phyloP scores from a whole-genome alignment of 2,329 filamentous ascomycete genomes.

The Capronia epimyces region DNA sequence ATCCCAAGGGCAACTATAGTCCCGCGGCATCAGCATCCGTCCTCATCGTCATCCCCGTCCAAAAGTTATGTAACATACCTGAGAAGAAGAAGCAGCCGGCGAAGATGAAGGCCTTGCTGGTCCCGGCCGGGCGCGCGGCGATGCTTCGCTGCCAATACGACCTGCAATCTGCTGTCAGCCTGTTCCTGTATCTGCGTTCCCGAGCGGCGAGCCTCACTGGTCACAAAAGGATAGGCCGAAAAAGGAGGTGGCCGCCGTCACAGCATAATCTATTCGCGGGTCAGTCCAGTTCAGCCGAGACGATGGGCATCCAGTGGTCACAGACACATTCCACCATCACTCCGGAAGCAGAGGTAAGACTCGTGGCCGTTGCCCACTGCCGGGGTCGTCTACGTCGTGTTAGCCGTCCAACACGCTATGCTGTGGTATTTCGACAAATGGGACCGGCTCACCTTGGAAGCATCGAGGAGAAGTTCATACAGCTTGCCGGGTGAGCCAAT shows the following conservation, averaged over 20 bases:
- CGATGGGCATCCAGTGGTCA: neutral
- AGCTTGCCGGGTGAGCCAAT: conserved; percentile 71
- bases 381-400: conserved; percentile 51
- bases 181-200: neutral
- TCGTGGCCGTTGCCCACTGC: conserved; percentile 73
- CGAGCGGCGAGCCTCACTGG: neutral
- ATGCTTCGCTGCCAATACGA: conserved; percentile 59
- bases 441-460: conserved; percentile 49
- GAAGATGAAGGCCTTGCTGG: conserved; percentile 12
- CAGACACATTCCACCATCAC: conserved; percentile 51
- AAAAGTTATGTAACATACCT: neutral
- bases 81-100: conserved; percentile 11
- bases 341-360: conserved; percentile 80
- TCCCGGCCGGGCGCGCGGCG: conserved; percentile 33
- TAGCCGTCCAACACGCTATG: neutral
- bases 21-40: neutral
- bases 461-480: conserved; percentile 69
- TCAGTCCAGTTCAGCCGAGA: neutral
- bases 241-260: conserved; percentile 7
- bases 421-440: neutral
- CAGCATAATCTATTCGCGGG: conserved; percentile 1
- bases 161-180: neutral
- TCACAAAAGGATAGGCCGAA: conserved; percentile 13
- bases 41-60: neutral
- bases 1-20: conserved; percentile 37